Conservation (phyloP, 2,329 filamentous ascomycete species). For the Pestalotiopsis sp. region DNA sequence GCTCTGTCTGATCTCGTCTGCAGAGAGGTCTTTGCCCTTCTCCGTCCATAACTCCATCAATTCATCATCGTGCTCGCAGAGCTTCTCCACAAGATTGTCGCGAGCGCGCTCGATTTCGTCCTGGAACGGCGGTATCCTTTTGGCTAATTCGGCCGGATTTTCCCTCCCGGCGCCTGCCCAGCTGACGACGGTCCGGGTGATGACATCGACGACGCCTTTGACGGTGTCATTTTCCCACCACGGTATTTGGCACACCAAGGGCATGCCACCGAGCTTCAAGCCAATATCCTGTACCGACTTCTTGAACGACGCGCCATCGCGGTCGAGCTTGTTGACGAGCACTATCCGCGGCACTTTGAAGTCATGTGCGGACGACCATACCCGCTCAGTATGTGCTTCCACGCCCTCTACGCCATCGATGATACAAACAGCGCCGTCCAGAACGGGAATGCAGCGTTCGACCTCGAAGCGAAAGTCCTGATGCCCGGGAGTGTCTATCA, state of each 20-base stretch:
- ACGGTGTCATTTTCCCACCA: slow-evolving; percentile 88
- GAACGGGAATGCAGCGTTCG: slow-evolving; percentile 81
- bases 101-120: slow-evolving; percentile 77
- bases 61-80: slow-evolving; percentile 86
- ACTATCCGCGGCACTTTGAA: slow-evolving; percentile 84
- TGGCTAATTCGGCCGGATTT: slow-evolving; percentile 43
- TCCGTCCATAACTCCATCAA: slow-evolving; percentile 87
- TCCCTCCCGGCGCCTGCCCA: slow-evolving; percentile 58
- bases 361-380: slow-evolving; percentile 87
- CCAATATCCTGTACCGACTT: slow-evolving; percentile 86
- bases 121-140: slow-evolving; percentile 57
- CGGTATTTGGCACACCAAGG: slow-evolving; percentile 90
- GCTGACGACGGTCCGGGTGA: slow-evolving; percentile 73
- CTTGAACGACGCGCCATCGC: slow-evolving; percentile 81
- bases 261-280: slow-evolving; percentile 78
- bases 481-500: slow-evolving; percentile 96
- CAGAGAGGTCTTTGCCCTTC: slow-evolving; percentile 72
- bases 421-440: slow-evolving; percentile 91
- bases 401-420: slow-evolving; percentile 92
- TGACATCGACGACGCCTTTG: slow-evolving; percentile 81
- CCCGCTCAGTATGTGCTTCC: slow-evolving; percentile 94
- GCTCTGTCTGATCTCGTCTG: slow-evolving; percentile 69
- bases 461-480: slow-evolving; percentile 98
- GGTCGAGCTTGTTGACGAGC: slow-evolving; percentile 84
- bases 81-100: slow-evolving; percentile 75